Base-by-base conservation (phyloP, 768 basidiomycete species). In the Suillus brevipes region DNA sequence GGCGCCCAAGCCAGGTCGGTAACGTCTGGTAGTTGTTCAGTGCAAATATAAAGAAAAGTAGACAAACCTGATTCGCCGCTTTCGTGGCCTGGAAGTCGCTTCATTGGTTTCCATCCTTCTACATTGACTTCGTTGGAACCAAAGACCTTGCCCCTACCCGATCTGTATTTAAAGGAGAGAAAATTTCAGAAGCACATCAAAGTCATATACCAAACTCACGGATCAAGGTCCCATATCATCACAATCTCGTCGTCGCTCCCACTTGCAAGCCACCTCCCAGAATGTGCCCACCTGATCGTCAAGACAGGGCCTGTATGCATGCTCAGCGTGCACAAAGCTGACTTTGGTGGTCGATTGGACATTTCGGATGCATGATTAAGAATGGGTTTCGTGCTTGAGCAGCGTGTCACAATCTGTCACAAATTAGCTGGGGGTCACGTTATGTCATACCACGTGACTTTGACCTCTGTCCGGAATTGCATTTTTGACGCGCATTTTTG, bases 201-300 rank as follows among this genome's bases (percentile, higher is more conserved):
- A 68, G 9, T 23, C 23, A 20, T n/a, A 58, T 12, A 59, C 20
- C 10, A 64, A 62, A 57, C 95, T 80, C 74, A 97, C 95, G 93
- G 94, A 78, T 97, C 95, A 57, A 95, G 85, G 73, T 95, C 94
- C 97, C 96, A 99, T 42, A 99, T 88, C 89, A 99, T 92, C 37
- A 97, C 88, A 68, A 96, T 91, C 73, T 90, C 87, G 73, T 99
- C 97, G 76, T 99, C 97, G 68, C 95, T 94, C 25, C 97, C 97
- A 72, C 93, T 96, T 6, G 97, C 97, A 23, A 99, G 82, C 89
- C 92, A 98, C 60, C 91, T 80, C 12, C 97, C 97, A 12, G 91
- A 93, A 77, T 95, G 88, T 13, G 95, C 93, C 96, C 97, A 99
- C 57, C 96, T 79, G 20, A 98, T 91, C 16, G 90, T 87, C 36